Conservation (phyloP, 306 rosid species). For the Vigna nakashimae region DNA sequence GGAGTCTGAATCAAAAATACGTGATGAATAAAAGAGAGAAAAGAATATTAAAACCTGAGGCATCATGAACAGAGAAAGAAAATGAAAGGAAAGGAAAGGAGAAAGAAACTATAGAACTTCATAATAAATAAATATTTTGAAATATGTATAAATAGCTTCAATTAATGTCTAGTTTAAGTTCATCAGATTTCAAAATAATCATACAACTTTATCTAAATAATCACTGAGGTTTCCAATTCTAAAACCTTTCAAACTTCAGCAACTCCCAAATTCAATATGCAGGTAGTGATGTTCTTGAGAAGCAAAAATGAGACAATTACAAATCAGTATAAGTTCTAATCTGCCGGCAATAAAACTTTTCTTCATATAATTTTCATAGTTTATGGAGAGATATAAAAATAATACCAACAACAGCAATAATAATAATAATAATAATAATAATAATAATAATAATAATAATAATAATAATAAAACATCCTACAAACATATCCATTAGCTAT, state of each 20-base stretch:
- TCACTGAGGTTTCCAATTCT: neutral
- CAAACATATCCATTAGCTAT: neutral
- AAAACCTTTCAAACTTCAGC: neutral
- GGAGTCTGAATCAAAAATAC: no score
- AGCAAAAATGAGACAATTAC: constrained; percentile 12
- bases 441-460: no score
- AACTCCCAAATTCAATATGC: constrained; percentile 9
- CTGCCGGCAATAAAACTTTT: constrained; percentile 6
- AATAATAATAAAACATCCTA: neutral
- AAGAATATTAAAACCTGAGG: no score
- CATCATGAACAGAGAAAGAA: no score
- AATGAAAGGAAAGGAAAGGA: no score
- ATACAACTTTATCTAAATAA: constrained; percentile 2
- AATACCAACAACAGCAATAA: neutral
- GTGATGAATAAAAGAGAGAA: no score
- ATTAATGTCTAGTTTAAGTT: neutral
- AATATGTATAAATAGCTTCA: no score
- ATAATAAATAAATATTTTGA: no score
- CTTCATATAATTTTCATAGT: constrained; percentile 8
- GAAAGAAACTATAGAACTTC: no score
- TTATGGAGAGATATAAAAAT: neutral
- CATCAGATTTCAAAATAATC: neutral
- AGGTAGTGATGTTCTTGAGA: constrained; percentile 3
- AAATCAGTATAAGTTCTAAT: constrained; percentile 15
- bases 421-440: neutral